Evolutionary conservation across 768 basidiomycete species (phyloP), one percentile per base, ranked within the genome.

Genomic region (Clitopilus hobsonii): DNA sequence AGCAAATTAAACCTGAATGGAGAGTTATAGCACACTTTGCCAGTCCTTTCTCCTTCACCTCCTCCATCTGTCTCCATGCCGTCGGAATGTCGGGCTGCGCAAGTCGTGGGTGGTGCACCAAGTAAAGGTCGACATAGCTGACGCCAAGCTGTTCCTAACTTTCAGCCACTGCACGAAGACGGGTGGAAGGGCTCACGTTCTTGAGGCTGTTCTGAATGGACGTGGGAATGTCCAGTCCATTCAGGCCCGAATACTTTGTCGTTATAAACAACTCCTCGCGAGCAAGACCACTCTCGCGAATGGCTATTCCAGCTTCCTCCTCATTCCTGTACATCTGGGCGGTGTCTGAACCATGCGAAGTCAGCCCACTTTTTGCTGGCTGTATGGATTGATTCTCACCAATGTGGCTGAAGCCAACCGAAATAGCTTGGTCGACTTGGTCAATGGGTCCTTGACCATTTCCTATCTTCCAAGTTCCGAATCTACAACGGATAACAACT

Each of bases 391-490:
- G 13, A 61, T 36, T 2, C 79, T 51, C 58, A 83, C 86, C 85
- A 49, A 88, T 66, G 62, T 87, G 86, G 49, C 69, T 69, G 71
- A 86, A 86, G 2, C 85, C 85, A 5, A 79, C 75, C 0, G 75
- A 76, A 47, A 88, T 68, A 2, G 85, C 86, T 61, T 85, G 82
- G 59, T 81, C 82, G 24, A 88, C 82, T 60, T 79, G 76, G 62
- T 78, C 74, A 20, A 74, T 74, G 5, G 80, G 65, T 23, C 67
- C 70, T 56, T 80, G 75, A 0, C 84, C 85, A 32, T 81, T 80
- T 1, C 83, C 83, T n/a, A 83, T 58, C 38, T 73, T 81, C 81
- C 84, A 86, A 2, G 86, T 86, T 26, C 85, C 86, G 61, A 83
- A 85, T 11, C 73, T 74, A 51, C 20, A 16, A 1, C 10, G 32